Evolutionary conservation across 163 green algal species (phyloP).

Genomic region (Smithsoniella earleae): DNA sequence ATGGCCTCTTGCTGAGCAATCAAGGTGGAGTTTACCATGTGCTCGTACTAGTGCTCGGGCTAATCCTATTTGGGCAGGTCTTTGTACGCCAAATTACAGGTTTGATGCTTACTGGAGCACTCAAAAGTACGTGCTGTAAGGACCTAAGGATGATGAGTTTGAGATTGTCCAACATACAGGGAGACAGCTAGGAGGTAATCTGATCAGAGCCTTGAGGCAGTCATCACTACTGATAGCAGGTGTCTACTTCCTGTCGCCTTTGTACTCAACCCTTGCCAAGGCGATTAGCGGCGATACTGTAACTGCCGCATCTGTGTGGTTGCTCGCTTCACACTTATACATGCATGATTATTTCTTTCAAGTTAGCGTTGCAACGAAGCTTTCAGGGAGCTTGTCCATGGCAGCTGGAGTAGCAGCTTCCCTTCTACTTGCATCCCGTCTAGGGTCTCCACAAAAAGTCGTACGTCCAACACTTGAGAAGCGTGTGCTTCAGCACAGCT

Average conservation of each 20-base stretch:
- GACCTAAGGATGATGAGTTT: too few species aligned
- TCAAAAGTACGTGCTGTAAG: background rate
- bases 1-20: background rate
- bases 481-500: too few species aligned
- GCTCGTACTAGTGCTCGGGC: background rate
- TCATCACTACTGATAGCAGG: conserved; percentile 41
- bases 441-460: conserved; percentile 48
- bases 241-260: conserved; percentile 58
- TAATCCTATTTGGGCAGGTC: background rate
- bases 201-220: conserved; percentile 22
- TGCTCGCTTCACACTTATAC: conserved; percentile 58
- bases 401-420: conserved; percentile 50
- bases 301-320: conserved; percentile 40
- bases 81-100: background rate
- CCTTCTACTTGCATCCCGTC: conserved; percentile 58
- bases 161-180: background rate
- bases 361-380: conserved; percentile 47
- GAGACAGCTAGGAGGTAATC: background rate
- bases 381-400: conserved; percentile 60
- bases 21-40: background rate
- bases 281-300: conserved; percentile 63
- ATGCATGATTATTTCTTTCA: conserved; percentile 70
- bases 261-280: conserved; percentile 56
- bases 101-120: background rate
- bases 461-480: conserved; percentile 34